These are phyloP conservation scores for Oryza officinalis DNA, from an alignment of 176 grass and related monocot species.

Conservation along the genomic window DNA sequence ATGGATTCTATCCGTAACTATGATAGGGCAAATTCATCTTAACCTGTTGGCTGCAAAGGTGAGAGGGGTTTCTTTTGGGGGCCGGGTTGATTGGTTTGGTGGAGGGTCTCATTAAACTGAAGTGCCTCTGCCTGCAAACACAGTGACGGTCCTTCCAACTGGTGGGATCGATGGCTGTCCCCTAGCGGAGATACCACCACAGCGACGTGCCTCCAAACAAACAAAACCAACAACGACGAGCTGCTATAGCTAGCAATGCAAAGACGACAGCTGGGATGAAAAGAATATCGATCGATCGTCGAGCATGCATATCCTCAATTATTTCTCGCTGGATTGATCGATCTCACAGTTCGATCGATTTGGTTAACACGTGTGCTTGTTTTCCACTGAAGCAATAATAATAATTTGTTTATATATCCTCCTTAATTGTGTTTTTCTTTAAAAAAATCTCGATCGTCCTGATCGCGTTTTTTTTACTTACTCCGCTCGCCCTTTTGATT, in stretches of 20 bases:
- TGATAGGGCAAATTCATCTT: no score
- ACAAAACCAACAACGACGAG: slow-evolving; percentile 2
- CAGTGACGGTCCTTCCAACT: slow-evolving; percentile 12
- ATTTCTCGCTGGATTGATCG: neutral
- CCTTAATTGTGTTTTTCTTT: no score
- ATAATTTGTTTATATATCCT: neutral
- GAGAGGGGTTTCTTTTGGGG: no score
- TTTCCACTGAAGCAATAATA: neutral
- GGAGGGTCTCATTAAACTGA: neutral
- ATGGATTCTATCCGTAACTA: no score
- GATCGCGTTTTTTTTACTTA: no score
- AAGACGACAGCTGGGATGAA: neutral
- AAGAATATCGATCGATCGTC: neutral
- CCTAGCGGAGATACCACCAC: slow-evolving; percentile 7
- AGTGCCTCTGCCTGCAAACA: neutral
- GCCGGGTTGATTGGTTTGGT: neutral
- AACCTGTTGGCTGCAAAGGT: no score
- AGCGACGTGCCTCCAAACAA: slow-evolving; percentile 15
- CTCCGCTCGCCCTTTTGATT: no score
- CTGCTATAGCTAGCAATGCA: neutral
- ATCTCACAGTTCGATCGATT: neutral
- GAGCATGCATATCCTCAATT: neutral
- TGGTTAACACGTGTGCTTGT: neutral
- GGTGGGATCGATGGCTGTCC: neutral
- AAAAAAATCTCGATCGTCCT: no score